Base-by-base conservation (phyloP, 352 stramenopile species). In the Globisporangium acanthophoron region DNA sequence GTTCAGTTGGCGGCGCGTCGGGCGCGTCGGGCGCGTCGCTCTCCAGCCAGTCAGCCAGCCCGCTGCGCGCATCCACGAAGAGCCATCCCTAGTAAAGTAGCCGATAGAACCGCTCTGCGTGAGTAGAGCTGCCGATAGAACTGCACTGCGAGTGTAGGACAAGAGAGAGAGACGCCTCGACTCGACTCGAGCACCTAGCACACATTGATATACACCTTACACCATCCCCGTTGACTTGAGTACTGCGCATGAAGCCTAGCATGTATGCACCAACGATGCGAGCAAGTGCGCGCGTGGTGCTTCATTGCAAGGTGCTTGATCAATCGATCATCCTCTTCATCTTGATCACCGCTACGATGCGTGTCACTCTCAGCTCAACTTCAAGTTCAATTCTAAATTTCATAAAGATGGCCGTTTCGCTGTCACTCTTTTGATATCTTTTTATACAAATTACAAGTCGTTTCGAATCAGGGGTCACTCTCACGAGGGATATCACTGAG, bases 91-190 rank as follows among this genome's bases (percentile, higher is more conserved):
- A 33, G 53, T 51, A 52, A 8, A 52, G 53, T 35, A 51, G 53
- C n/a, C 13, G 53, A 58, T 52, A 52, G 44, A 58, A 3, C 21
- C 53, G 27, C 41, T 29, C 52, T 41, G 35, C 35, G 24, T 27
- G 24, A 27, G 24, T 27, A 27, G 35, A 13, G 35, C 35, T 9
- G 35, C 35, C 8, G 35, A 41, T 41, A 41, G 35, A 41, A 6
- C 18, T 48, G 41, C 15, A 44, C 43, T 4, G 40, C 40, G 40
- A 20, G 16, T 4, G 40, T 1, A 27, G 24, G 24, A 27, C 24
- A 27, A 27, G 24, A 27, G 24, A 27, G 7, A 27, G 43, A 48
- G 13, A 21, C 5, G 16, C 12, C 50, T 41, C 50, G 16, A 41
- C 35, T 41, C 35, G 12, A 41, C 11, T 41, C 35, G 35, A 12